Conservation (phyloP, 2,329 filamentous ascomycete species). For the Phaeomoniella chlamydospora region DNA sequence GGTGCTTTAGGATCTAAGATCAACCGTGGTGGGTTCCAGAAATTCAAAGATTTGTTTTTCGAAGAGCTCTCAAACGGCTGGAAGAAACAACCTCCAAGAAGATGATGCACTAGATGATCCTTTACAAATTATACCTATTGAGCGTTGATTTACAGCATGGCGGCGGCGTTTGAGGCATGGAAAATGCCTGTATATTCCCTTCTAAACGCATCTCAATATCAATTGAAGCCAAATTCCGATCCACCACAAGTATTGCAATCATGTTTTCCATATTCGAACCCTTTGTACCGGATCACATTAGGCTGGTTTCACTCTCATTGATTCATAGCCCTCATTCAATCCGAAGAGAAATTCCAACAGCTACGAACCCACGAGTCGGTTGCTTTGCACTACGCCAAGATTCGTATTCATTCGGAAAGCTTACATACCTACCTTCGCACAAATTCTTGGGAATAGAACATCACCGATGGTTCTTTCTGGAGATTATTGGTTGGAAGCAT, state of each 20-base stretch:
- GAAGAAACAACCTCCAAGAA: slow-evolving; percentile 20
- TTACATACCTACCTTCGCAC: background rate
- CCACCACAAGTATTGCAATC: background rate
- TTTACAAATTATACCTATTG: background rate
- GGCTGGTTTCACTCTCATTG: background rate
- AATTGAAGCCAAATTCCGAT: background rate
- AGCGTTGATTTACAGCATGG: background rate
- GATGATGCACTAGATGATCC: slow-evolving; percentile 4
- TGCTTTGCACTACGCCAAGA: slow-evolving; percentile 2
- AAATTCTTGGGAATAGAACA: too few relatives aligned
- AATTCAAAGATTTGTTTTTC: slow-evolving; percentile 23
- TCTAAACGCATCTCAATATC: background rate
- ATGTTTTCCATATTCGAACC: background rate
- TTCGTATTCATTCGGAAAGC: slow-evolving; percentile 1
- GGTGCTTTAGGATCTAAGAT: slow-evolving; percentile 1
- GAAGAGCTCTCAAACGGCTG: slow-evolving; percentile 27
- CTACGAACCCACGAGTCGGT: background rate
- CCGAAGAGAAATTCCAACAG: background rate
- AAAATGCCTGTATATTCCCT: background rate
- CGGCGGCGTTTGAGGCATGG: background rate
- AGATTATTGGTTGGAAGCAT: too few relatives aligned
- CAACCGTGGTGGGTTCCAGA: slow-evolving; percentile 14
- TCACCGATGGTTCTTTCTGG: too few relatives aligned
- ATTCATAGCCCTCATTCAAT: background rate
- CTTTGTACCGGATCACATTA: background rate